Conservation (phyloP, 2,329 filamentous ascomycete species). For the Penicillium sp. region DNA sequence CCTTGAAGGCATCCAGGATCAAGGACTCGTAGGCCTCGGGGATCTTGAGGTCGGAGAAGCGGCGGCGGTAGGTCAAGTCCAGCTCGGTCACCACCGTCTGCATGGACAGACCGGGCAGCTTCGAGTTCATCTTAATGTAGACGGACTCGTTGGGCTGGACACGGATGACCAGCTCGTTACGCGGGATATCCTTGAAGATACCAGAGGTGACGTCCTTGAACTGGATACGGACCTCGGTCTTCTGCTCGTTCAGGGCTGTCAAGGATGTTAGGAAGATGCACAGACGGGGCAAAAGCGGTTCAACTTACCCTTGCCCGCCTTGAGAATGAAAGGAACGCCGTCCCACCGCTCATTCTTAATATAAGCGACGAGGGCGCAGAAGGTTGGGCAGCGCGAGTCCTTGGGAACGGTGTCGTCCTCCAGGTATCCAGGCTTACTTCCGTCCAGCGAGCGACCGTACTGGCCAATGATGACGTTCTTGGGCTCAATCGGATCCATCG, state of each 20-base stretch:
- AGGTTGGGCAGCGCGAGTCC: slow-evolving; percentile 94
- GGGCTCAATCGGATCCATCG: slow-evolving; percentile 90
- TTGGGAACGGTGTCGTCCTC: slow-evolving; percentile 98
- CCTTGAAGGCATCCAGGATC: slow-evolving; percentile 95
- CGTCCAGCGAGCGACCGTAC: slow-evolving; percentile 93
- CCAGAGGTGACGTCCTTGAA: slow-evolving; percentile 99
- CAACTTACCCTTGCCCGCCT: slow-evolving; percentile 75
- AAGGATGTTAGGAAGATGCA: slow-evolving; percentile 16
- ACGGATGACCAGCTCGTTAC: slow-evolving; percentile 98
- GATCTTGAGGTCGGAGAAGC: slow-evolving; percentile 99
- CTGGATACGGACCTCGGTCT: slow-evolving; percentile 98
- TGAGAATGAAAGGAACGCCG: slow-evolving; percentile 97
- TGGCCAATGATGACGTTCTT: slow-evolving; percentile 99
- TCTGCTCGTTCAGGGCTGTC: slow-evolving; percentile 89
- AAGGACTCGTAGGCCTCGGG: slow-evolving; percentile 98
- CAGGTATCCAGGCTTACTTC: slow-evolving; percentile 95
- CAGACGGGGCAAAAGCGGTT: not conserved
- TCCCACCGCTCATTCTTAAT: slow-evolving; percentile 99
- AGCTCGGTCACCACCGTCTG: slow-evolving; percentile 98
- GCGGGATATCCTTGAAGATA: slow-evolving; percentile 99
- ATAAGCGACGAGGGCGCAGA: slow-evolving; percentile 93
- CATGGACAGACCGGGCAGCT: slow-evolving; percentile 96
- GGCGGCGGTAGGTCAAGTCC: slow-evolving; percentile 93
- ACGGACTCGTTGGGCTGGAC: slow-evolving; percentile 99
- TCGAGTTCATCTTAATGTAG: slow-evolving; percentile 99